Percentiles rank a stretch among this genome's conserved stretches.
Conservation (phyloP, 2,329 filamentous ascomycete species). For the Aspergillus oerlinghausenensis region DNA sequence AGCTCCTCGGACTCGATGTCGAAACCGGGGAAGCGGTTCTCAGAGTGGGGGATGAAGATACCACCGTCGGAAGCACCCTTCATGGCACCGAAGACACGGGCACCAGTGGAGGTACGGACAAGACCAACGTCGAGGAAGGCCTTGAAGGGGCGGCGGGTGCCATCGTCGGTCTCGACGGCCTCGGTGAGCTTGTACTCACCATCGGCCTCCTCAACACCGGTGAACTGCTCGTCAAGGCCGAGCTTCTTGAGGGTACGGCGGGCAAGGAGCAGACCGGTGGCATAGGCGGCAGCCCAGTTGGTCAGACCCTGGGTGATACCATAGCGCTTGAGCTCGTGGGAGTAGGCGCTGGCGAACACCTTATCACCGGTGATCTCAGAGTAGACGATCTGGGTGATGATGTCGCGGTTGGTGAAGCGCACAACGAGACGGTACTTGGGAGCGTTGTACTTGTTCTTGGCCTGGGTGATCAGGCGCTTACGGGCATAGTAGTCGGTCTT, state of each 20-base stretch:
- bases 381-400: conserved; percentile 94
- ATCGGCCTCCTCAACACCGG: conserved; percentile 92
- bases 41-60: conserved; percentile 94
- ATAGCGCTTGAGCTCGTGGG: conserved; percentile 96
- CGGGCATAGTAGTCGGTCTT: conserved; percentile 99
- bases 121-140: conserved; percentile 97
- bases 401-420: conserved; percentile 99
- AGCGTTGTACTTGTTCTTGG: conserved; percentile 99
- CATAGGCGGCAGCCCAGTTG: conserved; percentile 99
- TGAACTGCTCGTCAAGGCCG: conserved; percentile 85
- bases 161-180: conserved; percentile 83
- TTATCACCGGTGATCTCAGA: conserved; percentile 98
- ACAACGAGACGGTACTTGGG: conserved; percentile 99
- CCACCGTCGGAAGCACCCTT: conserved; percentile 99
- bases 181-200: conserved; percentile 96
- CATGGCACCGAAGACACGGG: conserved; percentile 98
- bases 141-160: conserved; percentile 95
- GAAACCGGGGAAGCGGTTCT: conserved; percentile 99
- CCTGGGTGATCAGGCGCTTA: conserved; percentile 99
- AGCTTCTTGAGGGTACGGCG: conserved; percentile 97
- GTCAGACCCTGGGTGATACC: conserved; percentile 97
- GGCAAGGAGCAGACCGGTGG: conserved; percentile 92
- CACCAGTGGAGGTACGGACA: conserved; percentile 93
- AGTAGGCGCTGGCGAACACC: conserved; percentile 87
- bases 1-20: conserved; percentile 98